phyloP scores from a whole-genome alignment of 2,329 filamentous ascomycete genomes.

The Colletotrichum australisinense region DNA sequence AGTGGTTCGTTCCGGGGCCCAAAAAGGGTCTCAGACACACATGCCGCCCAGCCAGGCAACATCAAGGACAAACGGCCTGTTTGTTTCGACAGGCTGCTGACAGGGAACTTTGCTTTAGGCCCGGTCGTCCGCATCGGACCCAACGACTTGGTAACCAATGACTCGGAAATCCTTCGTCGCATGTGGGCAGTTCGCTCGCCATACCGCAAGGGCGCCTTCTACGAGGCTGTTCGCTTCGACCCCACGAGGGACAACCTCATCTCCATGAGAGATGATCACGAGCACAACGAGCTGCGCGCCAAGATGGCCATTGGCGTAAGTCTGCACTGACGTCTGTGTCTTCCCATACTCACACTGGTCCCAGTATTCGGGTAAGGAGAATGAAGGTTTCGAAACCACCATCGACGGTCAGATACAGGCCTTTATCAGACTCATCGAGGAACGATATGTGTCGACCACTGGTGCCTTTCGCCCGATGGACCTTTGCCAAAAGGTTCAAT shows the following conservation, averaged over 20 bases:
- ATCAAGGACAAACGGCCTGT: not conserved
- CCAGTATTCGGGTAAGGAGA: conserved; percentile 67
- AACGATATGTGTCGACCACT: conserved; percentile 54
- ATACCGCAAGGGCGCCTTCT: conserved; percentile 47
- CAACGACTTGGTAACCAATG: conserved; percentile 48
- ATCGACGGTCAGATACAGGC: conserved; percentile 60
- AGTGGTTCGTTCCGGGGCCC: not conserved
- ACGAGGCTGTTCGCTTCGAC: conserved; percentile 51
- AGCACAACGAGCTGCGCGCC: conserved; percentile 55
- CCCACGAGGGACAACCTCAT: conserved; percentile 47
- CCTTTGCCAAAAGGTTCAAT: conserved; percentile 59
- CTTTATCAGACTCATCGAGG: conserved; percentile 59
- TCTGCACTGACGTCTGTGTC: not conserved
- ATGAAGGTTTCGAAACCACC: conserved; percentile 58
- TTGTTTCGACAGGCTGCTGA: conserved; percentile 36
- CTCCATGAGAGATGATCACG: conserved; percentile 47
- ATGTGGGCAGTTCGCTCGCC: conserved; percentile 47
- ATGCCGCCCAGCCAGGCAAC: conserved; percentile 15
- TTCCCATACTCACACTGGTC: not conserved
- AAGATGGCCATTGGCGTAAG: conserved; percentile 60
- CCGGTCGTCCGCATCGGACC: conserved; percentile 50
- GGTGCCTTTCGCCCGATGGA: conserved; percentile 56
- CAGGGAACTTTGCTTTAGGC: conserved; percentile 38
- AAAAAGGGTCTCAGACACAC: conserved; percentile 35
- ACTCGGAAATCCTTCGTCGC: conserved; percentile 46